Evolutionary conservation across 1,284 basidiomycete species (phyloP).

Genomic region (Rhodotorula sp.): DNA sequence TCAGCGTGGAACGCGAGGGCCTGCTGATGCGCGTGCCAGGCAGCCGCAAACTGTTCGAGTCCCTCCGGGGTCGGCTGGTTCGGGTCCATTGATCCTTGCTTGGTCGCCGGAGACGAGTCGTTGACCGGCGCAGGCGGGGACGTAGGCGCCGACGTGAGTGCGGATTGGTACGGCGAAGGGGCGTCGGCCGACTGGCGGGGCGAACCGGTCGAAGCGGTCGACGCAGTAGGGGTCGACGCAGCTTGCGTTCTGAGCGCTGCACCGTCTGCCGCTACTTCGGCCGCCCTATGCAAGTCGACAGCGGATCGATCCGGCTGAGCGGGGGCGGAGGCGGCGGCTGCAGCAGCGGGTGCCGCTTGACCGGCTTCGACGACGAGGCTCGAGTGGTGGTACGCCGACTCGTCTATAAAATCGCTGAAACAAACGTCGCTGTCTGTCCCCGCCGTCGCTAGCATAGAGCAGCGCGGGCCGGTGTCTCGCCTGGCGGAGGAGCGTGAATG

Average conservation of each 20-base stretch:
- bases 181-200: slow-evolving; percentile 18
- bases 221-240: slow-evolving; percentile 2
- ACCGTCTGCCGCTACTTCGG: not conserved
- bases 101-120: not conserved
- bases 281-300: not conserved
- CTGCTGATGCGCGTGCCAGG: slow-evolving; percentile 11
- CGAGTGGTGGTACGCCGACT: not conserved
- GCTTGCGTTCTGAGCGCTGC: not conserved
- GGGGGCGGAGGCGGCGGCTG: not conserved
- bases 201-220: slow-evolving; percentile 23
- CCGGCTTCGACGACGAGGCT: not conserved
- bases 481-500: not conserved
- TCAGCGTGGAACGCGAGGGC: slow-evolving; percentile 12
- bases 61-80: slow-evolving; percentile 9
- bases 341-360: not conserved
- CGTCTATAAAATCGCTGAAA: slow-evolving; percentile 18
- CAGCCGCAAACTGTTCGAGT: slow-evolving; percentile 21
- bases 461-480: not conserved
- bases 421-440: slow-evolving; percentile 6
- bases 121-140: slow-evolving; percentile 17
- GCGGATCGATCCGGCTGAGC: not conserved
- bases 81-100: slow-evolving; percentile 2
- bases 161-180: slow-evolving; percentile 6
- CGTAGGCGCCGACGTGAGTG: slow-evolving; percentile 24
- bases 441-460: not conserved